Percentiles rank a stretch among this genome's conserved stretches.
phyloP scores from a whole-genome alignment of 768 basidiomycete genomes.

The Russula griseocarnosa region DNA sequence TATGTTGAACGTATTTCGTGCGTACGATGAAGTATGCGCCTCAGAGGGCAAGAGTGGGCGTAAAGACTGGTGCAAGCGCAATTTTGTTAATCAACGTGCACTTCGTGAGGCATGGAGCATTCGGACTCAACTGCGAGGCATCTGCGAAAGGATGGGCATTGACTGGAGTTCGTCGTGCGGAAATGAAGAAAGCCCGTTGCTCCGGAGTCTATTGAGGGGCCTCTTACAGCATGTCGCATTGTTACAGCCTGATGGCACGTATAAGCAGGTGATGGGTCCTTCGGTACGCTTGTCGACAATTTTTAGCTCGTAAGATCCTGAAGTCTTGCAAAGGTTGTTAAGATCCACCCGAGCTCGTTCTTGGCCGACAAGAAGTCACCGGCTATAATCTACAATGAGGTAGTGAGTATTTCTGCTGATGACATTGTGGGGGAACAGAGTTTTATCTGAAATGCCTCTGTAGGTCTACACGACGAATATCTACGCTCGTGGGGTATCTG shows the following conservation, averaged over 20 bases:
- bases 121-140: slow-evolving; percentile 66
- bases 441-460: slow-evolving; percentile 1
- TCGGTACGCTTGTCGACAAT: slow-evolving; percentile 42
- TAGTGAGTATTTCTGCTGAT: slow-evolving; percentile 51
- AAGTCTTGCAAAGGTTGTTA: slow-evolving; percentile 52
- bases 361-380: slow-evolving; percentile 77
- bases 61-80: slow-evolving; percentile 77
- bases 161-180: slow-evolving; percentile 57
- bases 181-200: slow-evolving; percentile 62
- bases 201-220: slow-evolving; percentile 71
- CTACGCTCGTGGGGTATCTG: slow-evolving; percentile 90
- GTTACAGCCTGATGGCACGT: slow-evolving; percentile 79
- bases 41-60: slow-evolving; percentile 46
- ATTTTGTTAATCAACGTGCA: slow-evolving; percentile 79
- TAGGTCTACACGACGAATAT: slow-evolving; percentile 78
- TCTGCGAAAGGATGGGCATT: slow-evolving; percentile 57
- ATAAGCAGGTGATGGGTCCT: slow-evolving; percentile 76
- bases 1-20: slow-evolving; percentile 75
- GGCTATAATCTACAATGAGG: slow-evolving; percentile 89
- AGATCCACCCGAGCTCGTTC: slow-evolving; percentile 87
- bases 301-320: slow-evolving; percentile 13
- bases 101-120: slow-evolving; percentile 76
- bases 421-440: not conserved
- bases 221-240: slow-evolving; percentile 81
- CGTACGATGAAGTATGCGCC: slow-evolving; percentile 67